phyloP scores from a whole-genome alignment of 73 alveolate genomes.

The Tetrahymena malaccensis region DNA sequence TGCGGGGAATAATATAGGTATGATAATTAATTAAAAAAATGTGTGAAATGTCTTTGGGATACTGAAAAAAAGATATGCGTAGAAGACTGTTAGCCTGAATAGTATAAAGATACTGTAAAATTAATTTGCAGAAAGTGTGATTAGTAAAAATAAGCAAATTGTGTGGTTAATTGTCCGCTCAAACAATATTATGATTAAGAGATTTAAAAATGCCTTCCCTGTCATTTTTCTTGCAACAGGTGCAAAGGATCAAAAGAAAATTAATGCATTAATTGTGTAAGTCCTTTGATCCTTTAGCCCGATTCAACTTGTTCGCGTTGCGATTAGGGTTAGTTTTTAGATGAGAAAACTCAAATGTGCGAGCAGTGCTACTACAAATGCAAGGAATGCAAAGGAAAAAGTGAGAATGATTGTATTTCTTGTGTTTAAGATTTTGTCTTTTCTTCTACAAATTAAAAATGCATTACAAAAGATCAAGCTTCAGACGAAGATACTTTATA shows the following conservation, averaged over 20 bases:
- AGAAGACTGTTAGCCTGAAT: not conserved
- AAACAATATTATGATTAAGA: not conserved
- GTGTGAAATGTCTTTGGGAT: not conserved
- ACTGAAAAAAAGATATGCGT: not conserved
- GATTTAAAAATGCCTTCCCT: not conserved
- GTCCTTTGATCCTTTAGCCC: not conserved
- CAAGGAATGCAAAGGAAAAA: not conserved
- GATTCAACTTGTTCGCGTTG: not conserved
- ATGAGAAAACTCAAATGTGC: not conserved
- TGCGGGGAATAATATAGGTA: not conserved
- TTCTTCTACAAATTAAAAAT: not conserved
- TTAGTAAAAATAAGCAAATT: not conserved
- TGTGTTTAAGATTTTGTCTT: not conserved
- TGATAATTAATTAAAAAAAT: not conserved
- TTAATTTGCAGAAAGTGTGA: not conserved
- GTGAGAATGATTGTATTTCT: not conserved
- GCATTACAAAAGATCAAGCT: too few species aligned
- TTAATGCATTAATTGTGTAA: not conserved
- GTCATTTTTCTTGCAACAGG: not conserved
- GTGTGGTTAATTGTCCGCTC: not conserved
- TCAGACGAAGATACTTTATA: too few species aligned
- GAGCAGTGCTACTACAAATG: not conserved
- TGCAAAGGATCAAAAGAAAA: not conserved
- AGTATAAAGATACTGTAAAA: not conserved
- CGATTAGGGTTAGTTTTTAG: not conserved